Percentiles rank a stretch among this genome's conserved stretches.
Evolutionary conservation across 2,329 filamentous ascomycete genomes (phyloP).

Genomic region (Epichloe gansuensis): DNA sequence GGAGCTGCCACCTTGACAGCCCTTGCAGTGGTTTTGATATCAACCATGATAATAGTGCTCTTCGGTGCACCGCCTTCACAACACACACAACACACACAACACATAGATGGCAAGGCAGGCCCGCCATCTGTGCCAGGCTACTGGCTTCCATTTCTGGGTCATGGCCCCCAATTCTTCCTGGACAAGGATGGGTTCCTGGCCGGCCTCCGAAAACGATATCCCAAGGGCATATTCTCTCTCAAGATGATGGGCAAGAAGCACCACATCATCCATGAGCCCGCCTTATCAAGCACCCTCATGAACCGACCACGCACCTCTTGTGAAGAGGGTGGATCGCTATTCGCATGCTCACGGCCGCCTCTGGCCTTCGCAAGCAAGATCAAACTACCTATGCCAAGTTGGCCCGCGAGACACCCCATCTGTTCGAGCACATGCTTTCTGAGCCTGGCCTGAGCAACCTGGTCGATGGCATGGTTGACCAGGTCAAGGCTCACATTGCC

Average conservation of each 20-base stretch:
- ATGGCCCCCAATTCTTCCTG: constrained; percentile 20
- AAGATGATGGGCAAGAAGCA: constrained; percentile 21
- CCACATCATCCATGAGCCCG: constrained; percentile 22
- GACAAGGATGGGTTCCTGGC: constrained; percentile 18
- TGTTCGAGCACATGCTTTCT: constrained; percentile 16
- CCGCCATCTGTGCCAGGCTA: constrained; percentile 18
- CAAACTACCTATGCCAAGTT: constrained; percentile 20
- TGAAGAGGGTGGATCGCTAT: constrained; percentile 13
- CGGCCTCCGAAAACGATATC: constrained; percentile 19
- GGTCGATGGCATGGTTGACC: constrained; percentile 8
- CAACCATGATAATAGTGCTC: constrained; percentile 2
- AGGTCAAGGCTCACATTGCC: constrained; percentile 18
- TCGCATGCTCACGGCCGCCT: constrained; percentile 19
- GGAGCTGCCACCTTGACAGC: neutral
- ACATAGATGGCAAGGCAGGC: constrained; percentile 6
- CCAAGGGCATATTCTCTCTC: constrained; percentile 24
- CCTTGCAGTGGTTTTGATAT: neutral
- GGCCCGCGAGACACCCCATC: constrained; percentile 15
- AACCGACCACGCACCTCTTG: constrained; percentile 16
- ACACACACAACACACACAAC: constrained; percentile 7
- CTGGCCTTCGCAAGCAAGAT: constrained; percentile 19
- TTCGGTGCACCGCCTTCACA: constrained; percentile 26
- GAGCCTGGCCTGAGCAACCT: constrained; percentile 16
- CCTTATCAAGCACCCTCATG: constrained; percentile 17
- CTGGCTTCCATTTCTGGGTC: constrained; percentile 25